These are phyloP conservation scores for Magnolia changhungtana DNA, from an alignment of 164 flowering plant genomes.

Conservation along the genomic window DNA sequence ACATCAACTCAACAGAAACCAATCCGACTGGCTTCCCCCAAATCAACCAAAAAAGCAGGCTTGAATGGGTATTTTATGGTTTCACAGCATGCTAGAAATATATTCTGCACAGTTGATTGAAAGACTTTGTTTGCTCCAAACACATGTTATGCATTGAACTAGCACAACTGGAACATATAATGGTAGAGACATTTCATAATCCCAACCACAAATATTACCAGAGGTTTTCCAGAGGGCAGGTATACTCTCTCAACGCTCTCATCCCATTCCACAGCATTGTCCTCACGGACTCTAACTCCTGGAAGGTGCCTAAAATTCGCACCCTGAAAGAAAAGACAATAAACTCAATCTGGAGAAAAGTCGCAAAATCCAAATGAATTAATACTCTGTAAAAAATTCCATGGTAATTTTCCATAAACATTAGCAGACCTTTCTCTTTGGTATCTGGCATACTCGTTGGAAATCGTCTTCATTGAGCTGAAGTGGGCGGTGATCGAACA, in stretches of 20 bases:
- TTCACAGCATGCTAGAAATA: not conserved
- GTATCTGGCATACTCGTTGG: slow-evolving; percentile 61
- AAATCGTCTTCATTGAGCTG: slow-evolving; percentile 62
- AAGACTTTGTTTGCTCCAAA: not conserved
- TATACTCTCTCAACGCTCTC: slow-evolving; percentile 34
- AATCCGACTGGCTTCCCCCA: no score
- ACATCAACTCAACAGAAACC: no score
- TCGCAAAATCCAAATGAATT: not conserved
- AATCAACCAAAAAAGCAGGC: no score
- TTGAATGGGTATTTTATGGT: no score
- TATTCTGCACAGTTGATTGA: not conserved
- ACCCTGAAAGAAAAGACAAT: slow-evolving; percentile 36
- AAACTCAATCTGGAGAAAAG: not conserved
- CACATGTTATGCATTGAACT: no score
- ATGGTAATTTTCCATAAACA: not conserved
- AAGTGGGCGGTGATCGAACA: slow-evolving; percentile 69
- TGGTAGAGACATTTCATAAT: not conserved
- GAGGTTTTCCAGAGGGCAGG: slow-evolving; percentile 56
- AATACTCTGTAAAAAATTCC: not conserved
- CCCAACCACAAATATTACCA: slow-evolving; percentile 40
- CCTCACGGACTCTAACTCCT: slow-evolving; percentile 53
- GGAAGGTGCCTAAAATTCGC: slow-evolving; percentile 75
- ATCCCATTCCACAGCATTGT: slow-evolving; percentile 62
- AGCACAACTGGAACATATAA: no score
- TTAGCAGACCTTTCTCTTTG: slow-evolving; percentile 63